Conservation (phyloP, 2,329 filamentous ascomycete species). For the Microdochium trichocladiopsis region DNA sequence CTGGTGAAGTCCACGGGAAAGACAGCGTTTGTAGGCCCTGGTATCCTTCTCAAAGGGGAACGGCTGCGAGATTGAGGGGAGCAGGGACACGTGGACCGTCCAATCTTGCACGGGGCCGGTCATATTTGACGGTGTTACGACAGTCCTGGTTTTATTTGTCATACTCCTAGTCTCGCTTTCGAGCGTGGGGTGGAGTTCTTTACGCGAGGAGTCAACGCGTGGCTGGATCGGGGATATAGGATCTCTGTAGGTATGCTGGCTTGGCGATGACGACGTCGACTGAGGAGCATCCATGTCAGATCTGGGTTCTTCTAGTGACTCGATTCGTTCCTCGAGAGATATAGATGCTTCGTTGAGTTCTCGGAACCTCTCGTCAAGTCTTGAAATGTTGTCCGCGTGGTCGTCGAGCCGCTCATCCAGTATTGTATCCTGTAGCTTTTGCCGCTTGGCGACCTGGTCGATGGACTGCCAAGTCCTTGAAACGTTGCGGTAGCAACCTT, state of each 20-base stretch:
- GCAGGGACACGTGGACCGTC: constrained; percentile 54
- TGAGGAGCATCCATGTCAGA: constrained; percentile 15
- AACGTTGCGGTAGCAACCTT: constrained; percentile 47
- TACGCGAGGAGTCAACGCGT: background rate
- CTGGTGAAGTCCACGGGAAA: constrained; percentile 52
- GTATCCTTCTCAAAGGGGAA: constrained; percentile 58
- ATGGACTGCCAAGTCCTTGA: constrained; percentile 46
- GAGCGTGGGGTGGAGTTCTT: background rate
- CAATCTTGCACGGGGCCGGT: constrained; percentile 25
- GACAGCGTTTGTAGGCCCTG: constrained; percentile 51
- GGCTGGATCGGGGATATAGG: no score
- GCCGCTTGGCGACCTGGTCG: constrained; percentile 33
- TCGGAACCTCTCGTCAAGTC: constrained; percentile 39
- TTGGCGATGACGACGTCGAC: constrained; percentile 19
- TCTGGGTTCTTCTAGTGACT: constrained; percentile 35
- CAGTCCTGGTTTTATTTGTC: constrained; percentile 6
- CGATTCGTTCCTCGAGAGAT: constrained; percentile 47
- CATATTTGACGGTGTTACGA: constrained; percentile 3
- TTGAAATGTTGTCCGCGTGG: constrained; percentile 33
- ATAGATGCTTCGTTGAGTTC: constrained; percentile 43
- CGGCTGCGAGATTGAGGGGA: constrained; percentile 44
- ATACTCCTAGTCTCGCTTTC: background rate
- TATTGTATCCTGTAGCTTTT: constrained; percentile 26
- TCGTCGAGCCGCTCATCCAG: constrained; percentile 31
- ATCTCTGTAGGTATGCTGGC: constrained; percentile 3